Base-by-base conservation (phyloP, 768 basidiomycete species). In the Hygrophoropsis aurantiaca region DNA sequence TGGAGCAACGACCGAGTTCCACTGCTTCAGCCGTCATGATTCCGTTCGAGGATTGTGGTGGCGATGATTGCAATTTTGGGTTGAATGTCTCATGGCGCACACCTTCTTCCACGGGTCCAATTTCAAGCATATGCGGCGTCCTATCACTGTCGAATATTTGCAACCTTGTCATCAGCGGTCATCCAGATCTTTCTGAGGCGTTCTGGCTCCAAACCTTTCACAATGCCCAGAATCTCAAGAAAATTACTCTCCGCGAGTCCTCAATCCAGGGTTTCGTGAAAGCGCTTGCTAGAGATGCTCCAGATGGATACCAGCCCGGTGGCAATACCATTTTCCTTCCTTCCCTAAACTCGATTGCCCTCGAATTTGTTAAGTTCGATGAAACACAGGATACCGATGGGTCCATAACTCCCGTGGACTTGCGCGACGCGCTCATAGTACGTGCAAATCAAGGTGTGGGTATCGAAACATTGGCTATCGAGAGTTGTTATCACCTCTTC, bases 401-500 rank as follows among this genome's bases (percentile, higher is more conserved):
- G 27, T 30, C 13, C 27, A 30, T 38, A 45, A 47, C 47, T 15
- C 27, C 13, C 25, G 4, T 19, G 16, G 59, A 55, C 42, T 52
- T 61, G 15, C 37, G 20, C 32, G 49, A 60, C 8, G 53, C 53
- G n/a, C 50, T 61, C n/a, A 45, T 41, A 19, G 2, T 3, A 30
- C 60, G 60, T n/a, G 21, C 43, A 21, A 38, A 34, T 13, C 41
- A 36, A 19, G 55, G 58, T 11, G 16, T 47, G 34, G 40, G 39
- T 33, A 45, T 61, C 11, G 37, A 20, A 21, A 50, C 21, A 20
- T 58, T 60, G 11, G 25, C 26, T 5, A 24, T 58, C 27, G 26
- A 2, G 27, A 42, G 40, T 4, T 60, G 60, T n/a, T 34, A 40
- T 39, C 48, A 50, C 16, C 24, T 60, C 13, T 32, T 10, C 19